Percentiles rank a stretch among this genome's conserved stretches.
Conservation (phyloP, 1,139 yeast genomes). For the Yamadazyma membranifaciens region DNA sequence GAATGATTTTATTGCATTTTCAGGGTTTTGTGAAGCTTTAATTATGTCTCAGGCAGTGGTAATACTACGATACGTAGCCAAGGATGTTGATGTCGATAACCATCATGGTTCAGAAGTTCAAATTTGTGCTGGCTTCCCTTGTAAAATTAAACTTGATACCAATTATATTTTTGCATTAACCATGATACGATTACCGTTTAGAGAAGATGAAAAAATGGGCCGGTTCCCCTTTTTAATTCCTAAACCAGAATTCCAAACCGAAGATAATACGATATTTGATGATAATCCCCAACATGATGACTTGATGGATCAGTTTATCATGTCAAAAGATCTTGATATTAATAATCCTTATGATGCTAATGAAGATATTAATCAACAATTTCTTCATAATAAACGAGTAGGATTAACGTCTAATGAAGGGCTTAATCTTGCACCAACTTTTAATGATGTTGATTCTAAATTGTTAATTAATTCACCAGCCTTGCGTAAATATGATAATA, state of each 20-base stretch:
- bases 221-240: slow-evolving; percentile 50
- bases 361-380: slow-evolving; percentile 2
- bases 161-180: slow-evolving; percentile 29
- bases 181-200: slow-evolving; percentile 62
- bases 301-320: slow-evolving; percentile 13
- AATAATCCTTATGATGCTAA: not conserved
- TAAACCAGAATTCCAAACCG: slow-evolving; percentile 23
- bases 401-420: slow-evolving; percentile 12
- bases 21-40: slow-evolving; percentile 57
- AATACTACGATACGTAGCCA: slow-evolving; percentile 61
- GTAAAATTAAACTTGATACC: slow-evolving; percentile 20
- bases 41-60: slow-evolving; percentile 49
- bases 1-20: slow-evolving; percentile 43
- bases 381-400: slow-evolving; percentile 16
- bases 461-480: slow-evolving; percentile 32
- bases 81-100: slow-evolving; percentile 14
- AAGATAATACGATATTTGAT: slow-evolving; percentile 1
- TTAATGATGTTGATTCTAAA: slow-evolving; percentile 14
- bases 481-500: slow-evolving; percentile 24
- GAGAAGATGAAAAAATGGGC: slow-evolving; percentile 72
- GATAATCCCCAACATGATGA: slow-evolving; percentile 19
- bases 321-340: slow-evolving; percentile 21
- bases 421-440: slow-evolving; percentile 2
- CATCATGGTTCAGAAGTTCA: slow-evolving; percentile 42
- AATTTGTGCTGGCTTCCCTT: slow-evolving; percentile 59